Evolutionary conservation across 148 eudicot species (phyloP), one percentile per base, ranked within the genome.

Genomic region (Heliamphora exappendiculata): DNA sequence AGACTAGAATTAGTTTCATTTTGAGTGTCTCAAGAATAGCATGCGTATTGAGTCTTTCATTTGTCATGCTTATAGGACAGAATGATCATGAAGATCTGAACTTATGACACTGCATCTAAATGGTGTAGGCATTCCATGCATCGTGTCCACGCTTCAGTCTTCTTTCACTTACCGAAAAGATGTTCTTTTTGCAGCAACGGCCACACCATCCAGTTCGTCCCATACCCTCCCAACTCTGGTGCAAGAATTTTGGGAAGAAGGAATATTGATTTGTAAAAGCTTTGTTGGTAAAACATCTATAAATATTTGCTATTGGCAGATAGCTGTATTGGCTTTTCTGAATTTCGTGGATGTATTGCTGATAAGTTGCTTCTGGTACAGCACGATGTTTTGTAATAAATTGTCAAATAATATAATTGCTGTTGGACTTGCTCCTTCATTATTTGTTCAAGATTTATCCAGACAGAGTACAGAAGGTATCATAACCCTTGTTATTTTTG

Each of bases 231-330:
- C 97, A 95, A 83, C 80, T 92, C 72, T 95, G 99, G 97, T 95
- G 99, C 96, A 95, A 95, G 90, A 93, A 95, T 85, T 92, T 95
- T 73, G 97, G 97, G 42, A 88, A 85, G 76, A 95, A 95, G 78
- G 99, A 95, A 29, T 89, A 92, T 66, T 89, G 76, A 82, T 68
- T 20, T 75, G 12, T 47, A 55, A 47, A 44, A 20, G 20, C 58
- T 41, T 72, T 3, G 39, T 36, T 31, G 4, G 45, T 37, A 31
- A 28, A 44, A 57, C 62, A 67, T 72, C 33, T 45, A 44, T 42
- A 67, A 5, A 74, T 74, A 20, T 19, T 31, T 62, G 66, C 78
- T 68, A 42, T 54, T 67, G 74, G 66, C 75, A 59, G 36, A 76
- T 20, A 26, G 20, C 7, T 45, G 58, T 63, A 22, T 49, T 64